Evolutionary conservation across 345 rosid genomes (phyloP), one percentile per base, ranked within the genome.

Genomic region (Aquilaria malaccensis): DNA sequence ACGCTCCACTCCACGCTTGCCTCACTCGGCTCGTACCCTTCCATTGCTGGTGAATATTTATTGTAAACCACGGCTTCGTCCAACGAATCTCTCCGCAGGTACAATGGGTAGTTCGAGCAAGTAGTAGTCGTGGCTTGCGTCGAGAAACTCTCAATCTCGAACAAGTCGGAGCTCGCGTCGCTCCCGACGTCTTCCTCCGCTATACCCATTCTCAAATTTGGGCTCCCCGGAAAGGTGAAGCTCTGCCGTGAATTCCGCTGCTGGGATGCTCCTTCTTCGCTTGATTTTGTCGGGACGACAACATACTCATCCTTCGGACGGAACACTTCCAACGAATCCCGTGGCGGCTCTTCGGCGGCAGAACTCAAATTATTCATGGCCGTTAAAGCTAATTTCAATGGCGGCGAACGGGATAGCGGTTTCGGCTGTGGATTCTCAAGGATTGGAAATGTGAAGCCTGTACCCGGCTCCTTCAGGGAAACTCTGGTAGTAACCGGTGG

Each of bases 81-180:
- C 33, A 89, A 58, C 9, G 88, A 84, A 67, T 84, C 84, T 5
- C 85, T 63, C 14, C 72, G 69, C 6, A 45, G 66, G 69, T 74
- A 69, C 54, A 72, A 56, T 3, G 79, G 75, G 43, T 55, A 58
- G 41, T 71, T 50, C 5, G 43, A 37, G 43, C 43, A 37, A 37
- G 43, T 37, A 9, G 43, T 37, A 0, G 73, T 55, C 5, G 79
- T 56, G 1, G 79, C 71, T 52, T 89, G 91, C 41, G 96, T 83
- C 13, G 99, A 81, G 73, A 94, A 83, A 77, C 99, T 94, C 78
- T 94, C 99, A 0, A 94, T 90, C 83, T 94, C 99, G 30, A 94
- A 94, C 59, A 90, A 74, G 71, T 94, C 97, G 0, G 99, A 94
- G 74, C 99, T 90, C 2, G 96, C 87, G 59, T 94, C 97, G 52